Base-by-base conservation (phyloP, 768 basidiomycete genomes). In the Leucocoprinus leucothites region DNA sequence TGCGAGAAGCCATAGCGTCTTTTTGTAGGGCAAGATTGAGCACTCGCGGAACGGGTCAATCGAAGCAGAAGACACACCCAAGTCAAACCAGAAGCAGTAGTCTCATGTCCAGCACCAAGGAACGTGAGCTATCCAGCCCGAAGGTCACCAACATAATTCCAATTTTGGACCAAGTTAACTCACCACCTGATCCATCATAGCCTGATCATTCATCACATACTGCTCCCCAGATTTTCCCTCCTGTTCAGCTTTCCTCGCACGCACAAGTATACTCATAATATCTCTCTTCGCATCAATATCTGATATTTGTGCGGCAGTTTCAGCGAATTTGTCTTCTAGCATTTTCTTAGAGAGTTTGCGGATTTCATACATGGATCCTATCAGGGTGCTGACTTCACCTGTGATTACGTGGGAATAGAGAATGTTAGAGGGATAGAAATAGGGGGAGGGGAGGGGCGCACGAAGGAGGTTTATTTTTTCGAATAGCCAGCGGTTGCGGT, bases 1-100 rank as follows among this genome's bases (percentile, higher is more conserved):
- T 8, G 81, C 75, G 13, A 85, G 73, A 21, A 80, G 69, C 79
- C 80, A 82, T 7, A 82, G 67, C 0, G 79, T 78, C 80, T 76
- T 38, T 59, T 31, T 3, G 4, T 65, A 22, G 9, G 48, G 41
- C 40, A 26, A 8, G 9, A 1, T 3, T 18, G 9, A 9, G 40
- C 31, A 25, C n/a, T n/a, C n/a, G n/a, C n/a, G n/a, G 18, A 11
- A 13, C 31, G n/a, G 38, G 13, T 9, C 42, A 25, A 38, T 16
- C 7, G n/a, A 13, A 28, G 21, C 16, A 8, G 1, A 25, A 42
- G 14, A 58, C 67, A 22, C 57, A 77, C 76, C 81, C 82, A 85
- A 19, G 74, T 66, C 22, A 77, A 57, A 16, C 78, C 78, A 43
- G 75, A 73, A 0, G 79, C 77, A 9, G 76, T 78, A 3, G 77